Evolutionary conservation across 2,329 filamentous ascomycete genomes (phyloP).

Genomic region (Colletotrichum sp.): DNA sequence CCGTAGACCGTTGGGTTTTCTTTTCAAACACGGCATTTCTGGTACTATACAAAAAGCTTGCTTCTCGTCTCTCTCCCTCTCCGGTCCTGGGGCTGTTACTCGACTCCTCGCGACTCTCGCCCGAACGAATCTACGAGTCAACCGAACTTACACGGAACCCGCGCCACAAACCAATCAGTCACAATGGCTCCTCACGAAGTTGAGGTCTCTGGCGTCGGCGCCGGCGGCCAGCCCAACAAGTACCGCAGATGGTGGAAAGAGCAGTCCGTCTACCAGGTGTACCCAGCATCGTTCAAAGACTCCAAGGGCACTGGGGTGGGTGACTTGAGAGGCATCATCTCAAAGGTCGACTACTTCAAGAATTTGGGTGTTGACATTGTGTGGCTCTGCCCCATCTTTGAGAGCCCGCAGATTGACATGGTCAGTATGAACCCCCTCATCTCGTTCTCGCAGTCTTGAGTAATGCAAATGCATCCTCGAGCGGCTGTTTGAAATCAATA

Average conservation of each 20-base stretch:
- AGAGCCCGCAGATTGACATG: constrained; percentile 69
- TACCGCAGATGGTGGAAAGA: constrained; percentile 62
- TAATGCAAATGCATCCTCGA: not conserved
- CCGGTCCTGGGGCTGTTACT: not conserved
- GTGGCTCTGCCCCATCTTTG: constrained; percentile 56
- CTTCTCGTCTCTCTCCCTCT: not conserved
- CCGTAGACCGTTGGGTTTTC: not conserved
- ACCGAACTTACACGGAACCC: not conserved
- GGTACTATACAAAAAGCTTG: not conserved
- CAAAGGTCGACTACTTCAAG: constrained; percentile 59
- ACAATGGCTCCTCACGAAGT: not conserved
- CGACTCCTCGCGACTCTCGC: not conserved
- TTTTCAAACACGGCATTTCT: not conserved
- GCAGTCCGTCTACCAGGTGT: constrained; percentile 65
- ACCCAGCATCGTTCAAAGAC: constrained; percentile 66
- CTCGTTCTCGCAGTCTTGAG: not conserved
- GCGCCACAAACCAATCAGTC: not conserved
- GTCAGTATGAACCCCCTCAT: constrained; percentile 25
- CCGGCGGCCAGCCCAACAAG: not conserved
- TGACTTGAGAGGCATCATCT: constrained; percentile 63
- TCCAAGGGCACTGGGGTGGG: constrained; percentile 60
- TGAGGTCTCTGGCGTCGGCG: not conserved
- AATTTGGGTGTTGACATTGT: constrained; percentile 63
- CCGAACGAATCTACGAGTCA: not conserved
- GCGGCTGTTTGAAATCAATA: not conserved